Percentiles rank a stretch among this genome's conserved stretches.
Conservation (phyloP, 2,329 filamentous ascomycete species). For the Elsinoe necatrix region DNA sequence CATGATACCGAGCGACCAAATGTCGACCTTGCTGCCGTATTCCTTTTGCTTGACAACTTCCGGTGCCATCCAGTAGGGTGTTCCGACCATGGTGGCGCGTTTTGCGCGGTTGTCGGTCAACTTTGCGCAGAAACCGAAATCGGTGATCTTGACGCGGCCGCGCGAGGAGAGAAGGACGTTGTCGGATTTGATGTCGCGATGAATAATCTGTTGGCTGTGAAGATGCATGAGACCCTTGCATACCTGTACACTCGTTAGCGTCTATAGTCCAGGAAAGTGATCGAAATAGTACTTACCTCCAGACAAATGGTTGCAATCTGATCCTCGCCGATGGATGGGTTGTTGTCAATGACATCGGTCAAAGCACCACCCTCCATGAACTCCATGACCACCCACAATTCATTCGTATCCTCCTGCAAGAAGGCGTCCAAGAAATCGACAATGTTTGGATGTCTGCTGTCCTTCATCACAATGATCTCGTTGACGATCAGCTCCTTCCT, state of each 20-base stretch:
- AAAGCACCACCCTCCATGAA: slow-evolving; percentile 98
- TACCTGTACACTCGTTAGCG: slow-evolving; percentile 54
- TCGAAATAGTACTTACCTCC: too few species aligned
- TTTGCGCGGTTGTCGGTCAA: slow-evolving; percentile 94
- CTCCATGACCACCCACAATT: slow-evolving; percentile 99
- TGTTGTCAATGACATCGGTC: slow-evolving; percentile 98
- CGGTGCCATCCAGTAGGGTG: slow-evolving; percentile 99
- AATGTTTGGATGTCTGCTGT: slow-evolving; percentile 95
- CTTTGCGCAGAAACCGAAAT: slow-evolving; percentile 99
- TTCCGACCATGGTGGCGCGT: slow-evolving; percentile 97
- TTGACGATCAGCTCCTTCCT: slow-evolving; percentile 98
- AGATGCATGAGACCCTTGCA: slow-evolving; percentile 92
- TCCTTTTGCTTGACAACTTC: slow-evolving; percentile 99
- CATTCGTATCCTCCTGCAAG: slow-evolving; percentile 83
- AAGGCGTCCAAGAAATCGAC: slow-evolving; percentile 98
- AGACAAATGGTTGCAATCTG: slow-evolving; percentile 96
- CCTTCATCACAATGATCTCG: slow-evolving; percentile 99
- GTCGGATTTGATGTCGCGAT: slow-evolving; percentile 98
- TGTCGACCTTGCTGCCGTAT: slow-evolving; percentile 96
- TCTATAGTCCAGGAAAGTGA: too few species aligned
- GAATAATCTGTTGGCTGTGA: slow-evolving; percentile 93
- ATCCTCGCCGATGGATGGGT: slow-evolving; percentile 84
- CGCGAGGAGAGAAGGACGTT: slow-evolving; percentile 91
- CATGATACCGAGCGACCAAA: slow-evolving; percentile 99
- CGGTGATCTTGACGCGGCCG: slow-evolving; percentile 90